Conservation (phyloP, 352 stramenopile species). For the Peronospora destructor region DNA sequence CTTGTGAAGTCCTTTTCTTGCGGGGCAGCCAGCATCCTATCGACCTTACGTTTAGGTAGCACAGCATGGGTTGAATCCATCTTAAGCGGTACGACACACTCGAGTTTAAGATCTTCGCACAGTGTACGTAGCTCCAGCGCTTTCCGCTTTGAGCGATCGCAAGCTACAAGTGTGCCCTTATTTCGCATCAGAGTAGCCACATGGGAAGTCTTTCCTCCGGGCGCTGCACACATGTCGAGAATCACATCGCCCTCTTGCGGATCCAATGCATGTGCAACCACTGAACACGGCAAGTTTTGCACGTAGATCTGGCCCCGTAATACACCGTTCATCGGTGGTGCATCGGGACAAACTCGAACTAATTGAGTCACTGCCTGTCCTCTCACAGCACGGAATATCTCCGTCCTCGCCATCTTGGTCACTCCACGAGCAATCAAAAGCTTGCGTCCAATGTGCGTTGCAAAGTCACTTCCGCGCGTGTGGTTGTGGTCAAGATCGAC, state of each 20-base stretch:
- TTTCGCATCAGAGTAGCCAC: constrained; percentile 89
- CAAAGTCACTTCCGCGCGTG: constrained; percentile 61
- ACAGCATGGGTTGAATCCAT: constrained; percentile 89
- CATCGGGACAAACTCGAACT: constrained; percentile 67
- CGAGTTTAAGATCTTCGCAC: constrained; percentile 58
- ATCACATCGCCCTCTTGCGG: constrained; percentile 80
- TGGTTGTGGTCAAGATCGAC: constrained; percentile 77
- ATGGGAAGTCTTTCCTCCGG: constrained; percentile 91
- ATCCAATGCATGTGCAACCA: constrained; percentile 87
- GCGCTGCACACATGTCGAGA: constrained; percentile 92
- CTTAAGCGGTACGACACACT: constrained; percentile 50
- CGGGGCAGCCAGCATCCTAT: constrained; percentile 2
- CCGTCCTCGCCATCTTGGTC: constrained; percentile 64
- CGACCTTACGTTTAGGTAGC: constrained; percentile 37
- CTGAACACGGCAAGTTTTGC: constrained; percentile 90
- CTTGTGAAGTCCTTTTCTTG: constrained; percentile 22
- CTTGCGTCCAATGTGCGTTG: constrained; percentile 74
- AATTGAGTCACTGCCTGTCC: constrained; percentile 60
- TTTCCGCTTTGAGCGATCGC: constrained; percentile 90
- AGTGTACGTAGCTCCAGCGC: constrained; percentile 67
- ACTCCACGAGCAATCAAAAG: constrained; percentile 66
- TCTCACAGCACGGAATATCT: constrained; percentile 67
- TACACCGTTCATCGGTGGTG: constrained; percentile 86
- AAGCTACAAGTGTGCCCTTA: constrained; percentile 75
- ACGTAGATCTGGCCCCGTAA: constrained; percentile 81